Evolutionary conservation across 2,329 filamentous ascomycete species (phyloP).

Genomic region (Calonectria fujianensis): DNA sequence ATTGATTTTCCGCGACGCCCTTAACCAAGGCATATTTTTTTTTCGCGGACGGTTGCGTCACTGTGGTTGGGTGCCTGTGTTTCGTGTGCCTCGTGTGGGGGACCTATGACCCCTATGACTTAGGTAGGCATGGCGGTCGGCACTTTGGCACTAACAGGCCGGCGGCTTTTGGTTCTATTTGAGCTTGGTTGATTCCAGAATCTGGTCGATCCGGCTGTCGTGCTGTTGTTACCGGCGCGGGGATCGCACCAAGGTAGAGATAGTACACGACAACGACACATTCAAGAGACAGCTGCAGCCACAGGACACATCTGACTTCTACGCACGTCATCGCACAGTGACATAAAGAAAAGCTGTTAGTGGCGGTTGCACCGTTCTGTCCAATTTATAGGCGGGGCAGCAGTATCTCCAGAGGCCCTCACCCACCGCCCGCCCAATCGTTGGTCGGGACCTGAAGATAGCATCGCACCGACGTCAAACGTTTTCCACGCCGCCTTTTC

Average conservation of each 20-base stretch:
- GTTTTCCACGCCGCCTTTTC: constrained; percentile 29
- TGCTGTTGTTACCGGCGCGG: not conserved
- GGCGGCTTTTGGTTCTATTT: not conserved
- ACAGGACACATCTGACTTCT: not conserved
- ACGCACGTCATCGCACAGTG: constrained; percentile 3
- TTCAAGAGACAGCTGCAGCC: not conserved
- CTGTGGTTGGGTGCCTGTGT: constrained; percentile 57
- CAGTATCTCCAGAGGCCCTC: constrained; percentile 37
- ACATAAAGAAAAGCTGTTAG: not conserved
- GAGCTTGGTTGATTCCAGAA: constrained; percentile 7
- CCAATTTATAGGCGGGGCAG: constrained; percentile 32
- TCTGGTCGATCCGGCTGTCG: not conserved
- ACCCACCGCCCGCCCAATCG: constrained; percentile 33
- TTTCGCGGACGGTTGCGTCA: constrained; percentile 55
- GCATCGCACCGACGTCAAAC: constrained; percentile 31
- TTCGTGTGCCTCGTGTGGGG: constrained; percentile 19
- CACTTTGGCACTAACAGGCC: constrained; percentile 11
- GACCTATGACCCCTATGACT: constrained; percentile 25
- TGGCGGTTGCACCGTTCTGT: constrained; percentile 17
- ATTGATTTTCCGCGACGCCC: constrained; percentile 50
- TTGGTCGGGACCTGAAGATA: constrained; percentile 26
- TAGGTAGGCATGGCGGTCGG: constrained; percentile 17
- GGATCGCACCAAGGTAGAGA: not conserved
- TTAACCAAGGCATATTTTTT: not conserved
- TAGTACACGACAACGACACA: not conserved